phyloP scores from a whole-genome alignment of 306 rosid species.

The Datisca glomerata region DNA sequence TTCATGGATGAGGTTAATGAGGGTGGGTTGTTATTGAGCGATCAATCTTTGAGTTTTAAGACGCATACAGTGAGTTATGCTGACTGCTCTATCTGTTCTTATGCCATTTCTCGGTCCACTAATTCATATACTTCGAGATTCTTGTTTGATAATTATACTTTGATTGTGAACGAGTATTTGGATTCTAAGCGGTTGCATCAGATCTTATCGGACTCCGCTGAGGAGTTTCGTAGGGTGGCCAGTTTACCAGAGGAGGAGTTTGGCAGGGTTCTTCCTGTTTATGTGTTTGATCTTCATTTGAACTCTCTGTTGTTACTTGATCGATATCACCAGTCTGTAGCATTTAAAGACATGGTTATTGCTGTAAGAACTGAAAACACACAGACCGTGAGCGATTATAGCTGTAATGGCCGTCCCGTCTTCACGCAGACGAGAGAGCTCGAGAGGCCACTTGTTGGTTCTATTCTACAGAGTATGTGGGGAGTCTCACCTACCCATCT shows the following conservation, averaged over 20 bases:
- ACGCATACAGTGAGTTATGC: conserved; percentile 31
- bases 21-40: conserved; percentile 45
- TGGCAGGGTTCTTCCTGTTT: conserved; percentile 71
- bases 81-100: conserved; percentile 49
- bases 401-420: conserved; percentile 76
- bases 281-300: conserved; percentile 77
- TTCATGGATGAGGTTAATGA: conserved; percentile 50
- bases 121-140: conserved; percentile 83
- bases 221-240: conserved; percentile 51
- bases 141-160: conserved; percentile 73
- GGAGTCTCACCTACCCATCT: conserved; percentile 90
- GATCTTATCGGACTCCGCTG: conserved; percentile 56
- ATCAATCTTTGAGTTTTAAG: conserved; percentile 58
- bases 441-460: conserved; percentile 83
- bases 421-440: conserved; percentile 63
- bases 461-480: conserved; percentile 97
- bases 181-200: conserved; percentile 83
- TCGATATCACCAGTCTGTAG: conserved; percentile 82
- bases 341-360: conserved; percentile 90
- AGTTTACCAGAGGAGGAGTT: conserved; percentile 58
- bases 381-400: conserved; percentile 91
- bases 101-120: conserved; percentile 59
- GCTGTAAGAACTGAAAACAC: conserved; percentile 79
- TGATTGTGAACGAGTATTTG: conserved; percentile 93
- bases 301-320: conserved; percentile 45